Evolutionary conservation across 805 yeast genomes (phyloP).

Genomic region (Pichia pseudocactophila): DNA sequence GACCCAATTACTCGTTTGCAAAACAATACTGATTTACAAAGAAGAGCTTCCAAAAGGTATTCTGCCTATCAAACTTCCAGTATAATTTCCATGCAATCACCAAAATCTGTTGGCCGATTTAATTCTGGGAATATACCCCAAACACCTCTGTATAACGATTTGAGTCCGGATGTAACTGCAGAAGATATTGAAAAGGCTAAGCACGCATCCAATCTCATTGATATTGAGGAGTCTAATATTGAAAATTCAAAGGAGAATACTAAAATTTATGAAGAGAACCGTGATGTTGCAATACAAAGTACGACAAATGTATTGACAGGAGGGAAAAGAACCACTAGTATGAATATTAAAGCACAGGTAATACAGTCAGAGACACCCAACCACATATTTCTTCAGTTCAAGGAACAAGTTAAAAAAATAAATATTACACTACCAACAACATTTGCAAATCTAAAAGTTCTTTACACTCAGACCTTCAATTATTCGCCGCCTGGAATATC

Average conservation of each 20-base stretch:
- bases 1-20: constrained; percentile 75
- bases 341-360: too few species aligned
- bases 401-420: constrained; percentile 48
- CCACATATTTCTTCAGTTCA: constrained; percentile 41
- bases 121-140: constrained; percentile 13
- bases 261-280: background rate
- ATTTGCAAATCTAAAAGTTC: constrained; percentile 47
- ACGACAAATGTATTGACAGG: constrained; percentile 4
- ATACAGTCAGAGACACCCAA: background rate
- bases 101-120: constrained; percentile 3
- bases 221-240: background rate
- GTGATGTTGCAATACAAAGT: background rate
- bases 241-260: background rate
- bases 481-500: constrained; percentile 49
- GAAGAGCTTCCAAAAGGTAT: constrained; percentile 89
- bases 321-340: background rate
- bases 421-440: constrained; percentile 37
- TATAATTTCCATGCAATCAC: constrained; percentile 22
- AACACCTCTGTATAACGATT: constrained; percentile 13
- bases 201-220: background rate
- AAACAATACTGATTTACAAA: constrained; percentile 70
- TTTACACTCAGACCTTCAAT: constrained; percentile 82
- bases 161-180: constrained; percentile 5
- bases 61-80: constrained; percentile 70
- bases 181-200: constrained; percentile 7